Conservation (phyloP, 2,329 filamentous ascomycete species). For the Hortaea sp. region DNA sequence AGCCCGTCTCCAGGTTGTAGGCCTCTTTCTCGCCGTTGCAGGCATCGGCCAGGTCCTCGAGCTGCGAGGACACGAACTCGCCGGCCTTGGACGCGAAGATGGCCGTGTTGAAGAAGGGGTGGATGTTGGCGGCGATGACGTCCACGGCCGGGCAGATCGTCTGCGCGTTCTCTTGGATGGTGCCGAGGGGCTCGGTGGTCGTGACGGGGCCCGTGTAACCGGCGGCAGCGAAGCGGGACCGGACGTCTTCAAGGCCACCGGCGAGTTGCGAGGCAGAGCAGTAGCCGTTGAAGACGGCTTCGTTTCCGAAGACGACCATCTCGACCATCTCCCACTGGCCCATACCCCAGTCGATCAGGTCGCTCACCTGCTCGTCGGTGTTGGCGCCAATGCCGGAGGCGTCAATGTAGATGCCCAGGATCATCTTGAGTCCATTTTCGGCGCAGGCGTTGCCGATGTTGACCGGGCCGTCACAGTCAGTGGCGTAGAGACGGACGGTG, state of each 20-base stretch:
- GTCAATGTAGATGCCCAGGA: slow-evolving; percentile 81
- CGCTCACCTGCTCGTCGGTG: slow-evolving; percentile 54
- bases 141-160: slow-evolving; percentile 66
- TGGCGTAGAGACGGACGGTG: slow-evolving; percentile 73
- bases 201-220: slow-evolving; percentile 64
- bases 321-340: slow-evolving; percentile 63
- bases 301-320: slow-evolving; percentile 82
- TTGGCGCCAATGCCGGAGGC: slow-evolving; percentile 50
- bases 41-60: slow-evolving; percentile 57
- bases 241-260: slow-evolving; percentile 58
- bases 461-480: slow-evolving; percentile 75
- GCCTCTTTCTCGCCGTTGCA: slow-evolving; percentile 60
- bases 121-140: slow-evolving; percentile 74
- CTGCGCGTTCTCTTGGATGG: slow-evolving; percentile 55
- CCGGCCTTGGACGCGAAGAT: slow-evolving; percentile 58
- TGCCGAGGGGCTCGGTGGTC: slow-evolving; percentile 75
- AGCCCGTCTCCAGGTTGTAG: slow-evolving; percentile 84
- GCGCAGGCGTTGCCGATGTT: slow-evolving; percentile 62
- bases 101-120: slow-evolving; percentile 83
- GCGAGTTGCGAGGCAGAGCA: slow-evolving; percentile 55
- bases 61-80: slow-evolving; percentile 63
- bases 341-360: slow-evolving; percentile 62
- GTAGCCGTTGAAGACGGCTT: slow-evolving; percentile 70
- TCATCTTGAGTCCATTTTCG: slow-evolving; percentile 61
- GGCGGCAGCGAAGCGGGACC: slow-evolving; percentile 45